Base-by-base conservation (phyloP, 2,329 filamentous ascomycete species). In the Ascocoryne sarcoides region DNA sequence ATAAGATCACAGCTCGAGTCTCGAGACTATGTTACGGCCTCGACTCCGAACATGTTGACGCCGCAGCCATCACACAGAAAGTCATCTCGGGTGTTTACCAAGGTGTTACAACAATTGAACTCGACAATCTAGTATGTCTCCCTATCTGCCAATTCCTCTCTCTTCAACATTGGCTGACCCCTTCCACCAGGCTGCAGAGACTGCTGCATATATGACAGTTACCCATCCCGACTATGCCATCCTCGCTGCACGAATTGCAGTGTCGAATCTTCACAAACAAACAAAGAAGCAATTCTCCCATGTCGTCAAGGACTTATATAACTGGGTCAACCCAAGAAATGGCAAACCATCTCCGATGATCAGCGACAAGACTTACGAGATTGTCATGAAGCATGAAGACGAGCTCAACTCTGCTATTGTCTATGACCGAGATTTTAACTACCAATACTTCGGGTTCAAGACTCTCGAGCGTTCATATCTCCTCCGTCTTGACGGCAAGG, bases 361-460 rank as follows among this genome's bases (percentile, higher is more conserved):
- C 60, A 88, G 90, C 32, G 70, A 90, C 59, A 72, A 84, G 55
- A 93, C 84, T 35, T 95, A 95, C 62, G 85, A 95, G 56, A 87
- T 79, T 48, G 84, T 98, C 51, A 92, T 95, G 84, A 85, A 84
- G 59, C 88, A 98, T 66, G 88, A 87, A 57, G 92, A 95, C 42
- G 92, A 98, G 68, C 76, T 98, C 43, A 95, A 98, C 73, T 96
- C 90, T 32, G 92, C 92, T 58, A 96, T 98, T 62, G 90, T 98
- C 57, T 98, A 96, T 59, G 92, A 98, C 69, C 84, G 92, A 55
- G 92, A 98, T 64, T 98, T 98, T 76, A 95, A 96, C 76, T 98
- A 98, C 73, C 92, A 98, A 71, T 98, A 94, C 71, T 98, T 98
- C 59, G 92, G 92, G 50, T 98, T 98, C 80, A 98, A 98, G 78